Evolutionary conservation across 148 eudicot genomes (phyloP).

Genomic region (Suaeda aralocaspica): DNA sequence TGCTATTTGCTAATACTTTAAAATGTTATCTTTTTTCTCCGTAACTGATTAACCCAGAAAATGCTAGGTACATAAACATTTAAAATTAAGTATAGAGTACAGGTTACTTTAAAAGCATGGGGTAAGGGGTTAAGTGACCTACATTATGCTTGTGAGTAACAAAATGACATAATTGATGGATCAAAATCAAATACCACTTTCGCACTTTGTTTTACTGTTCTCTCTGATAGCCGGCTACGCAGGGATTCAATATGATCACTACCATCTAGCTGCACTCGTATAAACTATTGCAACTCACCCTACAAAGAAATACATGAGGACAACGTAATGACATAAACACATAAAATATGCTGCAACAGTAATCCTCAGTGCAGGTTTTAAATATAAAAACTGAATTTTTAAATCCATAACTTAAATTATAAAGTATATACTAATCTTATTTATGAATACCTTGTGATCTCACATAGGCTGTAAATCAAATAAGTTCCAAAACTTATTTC

Average conservation of each 20-base stretch:
- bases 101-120: not conserved
- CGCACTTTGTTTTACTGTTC: conserved; percentile 71
- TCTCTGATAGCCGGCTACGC: conserved; percentile 84
- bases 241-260: conserved; percentile 95
- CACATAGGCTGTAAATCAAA: conserved; percentile 99
- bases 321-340: conserved; percentile 8
- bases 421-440: not conserved
- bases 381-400: too few relatives aligned
- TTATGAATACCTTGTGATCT: conserved; percentile 73
- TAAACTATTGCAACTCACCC: conserved; percentile 98
- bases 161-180: not conserved
- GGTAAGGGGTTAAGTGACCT: not conserved
- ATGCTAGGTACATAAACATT: too few relatives aligned
- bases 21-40: too few relatives aligned
- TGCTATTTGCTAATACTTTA: too few relatives aligned
- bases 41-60: too few relatives aligned
- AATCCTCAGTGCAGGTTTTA: too few relatives aligned
- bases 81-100: not conserved
- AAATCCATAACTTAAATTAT: too few relatives aligned
- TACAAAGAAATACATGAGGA: conserved; percentile 27
- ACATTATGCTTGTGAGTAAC: not conserved
- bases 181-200: conserved; percentile 53
- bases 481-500: conserved; percentile 97
- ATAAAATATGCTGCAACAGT: not conserved
- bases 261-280: conserved; percentile 98